These are phyloP conservation scores for Dioszegia hungarica DNA, from an alignment of 768 basidiomycete species.

Conservation along the genomic window DNA sequence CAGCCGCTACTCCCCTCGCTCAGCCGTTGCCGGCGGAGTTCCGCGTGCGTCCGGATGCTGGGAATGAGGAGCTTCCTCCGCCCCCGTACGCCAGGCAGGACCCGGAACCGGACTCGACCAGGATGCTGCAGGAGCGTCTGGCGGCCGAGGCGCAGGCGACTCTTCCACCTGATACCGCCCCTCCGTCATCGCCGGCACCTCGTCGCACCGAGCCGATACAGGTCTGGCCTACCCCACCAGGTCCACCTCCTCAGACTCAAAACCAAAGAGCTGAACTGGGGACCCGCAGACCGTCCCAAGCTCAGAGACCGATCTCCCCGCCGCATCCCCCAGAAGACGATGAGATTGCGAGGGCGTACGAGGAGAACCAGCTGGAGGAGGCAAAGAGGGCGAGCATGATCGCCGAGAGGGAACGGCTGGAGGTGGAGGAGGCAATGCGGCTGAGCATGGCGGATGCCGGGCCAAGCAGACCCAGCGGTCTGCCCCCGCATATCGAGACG, in stretches of 20 bases:
- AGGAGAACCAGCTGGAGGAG: constrained; percentile 41
- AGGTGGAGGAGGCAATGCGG: constrained; percentile 40
- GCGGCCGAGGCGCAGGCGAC: constrained; percentile 30
- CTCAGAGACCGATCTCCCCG: neutral
- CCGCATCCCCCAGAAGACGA: constrained; percentile 16
- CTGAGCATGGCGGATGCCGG: constrained; percentile 31
- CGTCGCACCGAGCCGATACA: too few species aligned
- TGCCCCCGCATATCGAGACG: neutral
- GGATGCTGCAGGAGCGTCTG: constrained; percentile 36
- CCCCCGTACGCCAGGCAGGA: constrained; percentile 44
- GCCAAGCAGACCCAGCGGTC: constrained; percentile 8
- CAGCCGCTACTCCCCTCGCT: neutral
- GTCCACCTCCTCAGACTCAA: too few species aligned
- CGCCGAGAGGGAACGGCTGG: constrained; percentile 26
- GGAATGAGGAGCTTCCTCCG: constrained; percentile 36
- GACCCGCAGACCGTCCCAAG: neutral
- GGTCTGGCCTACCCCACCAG: too few species aligned
- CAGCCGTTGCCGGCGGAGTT: constrained; percentile 5
- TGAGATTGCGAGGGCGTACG: constrained; percentile 28
- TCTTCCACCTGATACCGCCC: neutral
- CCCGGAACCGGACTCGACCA: constrained; percentile 45
- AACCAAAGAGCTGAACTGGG: too few species aligned
- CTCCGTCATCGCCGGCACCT: neutral
- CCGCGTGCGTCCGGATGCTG: constrained; percentile 1
- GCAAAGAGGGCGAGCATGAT: constrained; percentile 33